A percentile compares a stretch with the other conserved stretches of the same genome.
These are phyloP conservation scores for Tetracentron sinense DNA, from an alignment of 164 flowering plant species.

Conservation along the genomic window DNA sequence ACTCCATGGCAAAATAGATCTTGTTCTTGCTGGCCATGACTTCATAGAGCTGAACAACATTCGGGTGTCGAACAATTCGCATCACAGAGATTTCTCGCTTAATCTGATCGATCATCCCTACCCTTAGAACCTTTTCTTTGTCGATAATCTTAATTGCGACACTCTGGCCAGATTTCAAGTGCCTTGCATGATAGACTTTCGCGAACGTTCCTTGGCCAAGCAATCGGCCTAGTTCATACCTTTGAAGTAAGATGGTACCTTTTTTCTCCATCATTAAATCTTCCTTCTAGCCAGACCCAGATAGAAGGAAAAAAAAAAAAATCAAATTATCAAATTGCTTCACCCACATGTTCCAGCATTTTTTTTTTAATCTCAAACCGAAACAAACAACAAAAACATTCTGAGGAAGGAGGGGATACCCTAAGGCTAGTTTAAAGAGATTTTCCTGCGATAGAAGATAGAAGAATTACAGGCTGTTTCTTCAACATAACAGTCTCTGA, in stretches of 20 bases:
- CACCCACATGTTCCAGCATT: not conserved
- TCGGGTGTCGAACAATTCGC: constrained; percentile 58
- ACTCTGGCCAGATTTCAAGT: constrained; percentile 37
- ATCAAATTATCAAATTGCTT: not conserved
- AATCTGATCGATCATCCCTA: constrained; percentile 64
- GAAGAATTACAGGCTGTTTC: not conserved
- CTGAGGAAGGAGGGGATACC: no score
- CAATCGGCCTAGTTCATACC: constrained; percentile 57
- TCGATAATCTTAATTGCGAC: constrained; percentile 67
- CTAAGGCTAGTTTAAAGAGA: not conserved
- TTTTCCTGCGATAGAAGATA: not conserved
- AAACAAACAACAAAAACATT: no score
- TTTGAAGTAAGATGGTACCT: constrained; percentile 44
- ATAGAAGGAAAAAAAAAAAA: not conserved
- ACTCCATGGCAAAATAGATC: constrained; percentile 73
- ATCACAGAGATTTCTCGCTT: no score
- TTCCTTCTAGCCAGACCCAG: not conserved
- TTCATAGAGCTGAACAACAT: constrained; percentile 58
- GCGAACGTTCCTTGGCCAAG: constrained; percentile 76
- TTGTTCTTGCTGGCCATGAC: constrained; percentile 63
- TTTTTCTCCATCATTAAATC: constrained; percentile 54
- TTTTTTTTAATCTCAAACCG: not conserved
- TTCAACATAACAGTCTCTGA: no score
- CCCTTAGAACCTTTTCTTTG: constrained; percentile 36
- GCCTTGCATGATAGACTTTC: constrained; percentile 53